Base-by-base conservation (phyloP, 1,284 basidiomycete genomes). In the Trichosporon sp. region DNA sequence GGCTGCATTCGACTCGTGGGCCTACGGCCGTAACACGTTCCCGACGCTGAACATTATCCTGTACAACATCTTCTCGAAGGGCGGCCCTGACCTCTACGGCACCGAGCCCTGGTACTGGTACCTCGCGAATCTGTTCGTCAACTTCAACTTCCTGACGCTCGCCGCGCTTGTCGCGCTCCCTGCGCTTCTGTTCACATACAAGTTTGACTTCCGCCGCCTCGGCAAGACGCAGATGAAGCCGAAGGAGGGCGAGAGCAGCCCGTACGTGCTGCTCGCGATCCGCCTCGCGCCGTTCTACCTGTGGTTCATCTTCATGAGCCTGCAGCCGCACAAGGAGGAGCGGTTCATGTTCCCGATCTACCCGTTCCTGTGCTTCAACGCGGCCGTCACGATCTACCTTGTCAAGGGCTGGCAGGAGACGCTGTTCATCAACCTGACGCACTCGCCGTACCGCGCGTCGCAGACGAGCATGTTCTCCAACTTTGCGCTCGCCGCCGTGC, bases 261-360 rank as follows among this genome's bases (percentile, higher is more conserved):
- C 92, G 0, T 93, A 89, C 77, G 89, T 87, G 0, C 83, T 95
- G 32, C 85, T 98, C 51, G 87, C 87, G 0, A 78, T 95, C 67
- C 87, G 95, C 56, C 85, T 98, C 18, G 82, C 87, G 6, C 95
- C 95, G 1, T 87, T 96, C 76, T 98, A 99, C 84, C 75, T 98
- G 31, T 99, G 97, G 95, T 78, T 91, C 62, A 87, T 81, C 2
- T 89, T 97, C 73, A 84, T 99, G 72, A 89, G 88, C 8, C 72
- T 86, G 1, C 97, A 99, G 83, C 84, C 91, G 5, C 97, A 99
- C 85, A 99, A 99, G 84, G 97, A 99, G 83, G 97, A 99, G 81
- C 87, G 97, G 27, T 99, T 99, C 85, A 92, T 99, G 90, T 99
- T 90, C 83, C 96, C 97, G 0, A 90, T 89, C 1, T 99, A 98